phyloP scores from a whole-genome alignment of 352 stramenopile genomes.

The Phytophthora boehmeriae region DNA sequence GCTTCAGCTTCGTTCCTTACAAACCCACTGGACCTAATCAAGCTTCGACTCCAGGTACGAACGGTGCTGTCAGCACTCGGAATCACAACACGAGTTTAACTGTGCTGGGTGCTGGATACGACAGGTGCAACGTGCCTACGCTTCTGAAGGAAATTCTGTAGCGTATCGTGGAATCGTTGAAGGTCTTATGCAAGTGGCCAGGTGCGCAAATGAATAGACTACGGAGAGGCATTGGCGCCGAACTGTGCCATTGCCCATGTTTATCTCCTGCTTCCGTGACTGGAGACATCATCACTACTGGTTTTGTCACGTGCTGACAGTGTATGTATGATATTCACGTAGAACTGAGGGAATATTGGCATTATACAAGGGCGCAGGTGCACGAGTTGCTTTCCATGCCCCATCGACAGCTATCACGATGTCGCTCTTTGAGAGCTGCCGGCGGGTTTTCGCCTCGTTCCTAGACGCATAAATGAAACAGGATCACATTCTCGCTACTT shows the following conservation, averaged over 20 bases:
- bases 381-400: slow-evolving; percentile 94
- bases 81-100: no score
- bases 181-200: slow-evolving; percentile 82
- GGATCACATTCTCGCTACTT: slow-evolving; percentile 18
- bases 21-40: slow-evolving; percentile 96
- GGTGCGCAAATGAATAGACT: slow-evolving; percentile 28
- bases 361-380: slow-evolving; percentile 95
- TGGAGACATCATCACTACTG: not conserved
- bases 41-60: slow-evolving; percentile 94
- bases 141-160: slow-evolving; percentile 26
- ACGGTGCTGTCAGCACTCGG: not conserved
- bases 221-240: not conserved
- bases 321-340: slow-evolving; percentile 4
- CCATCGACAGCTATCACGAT: slow-evolving; percentile 98
- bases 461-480: slow-evolving; percentile 40
- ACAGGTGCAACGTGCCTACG: slow-evolving; percentile 59
- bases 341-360: slow-evolving; percentile 88
- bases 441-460: slow-evolving; percentile 56
- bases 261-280: not conserved
- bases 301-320: not conserved
- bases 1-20: slow-evolving; percentile 95
- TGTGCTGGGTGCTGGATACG: no score
- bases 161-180: slow-evolving; percentile 85
- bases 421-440: slow-evolving; percentile 94
- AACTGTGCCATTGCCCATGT: not conserved